These are phyloP conservation scores for Pseudogymnoascus sp. DNA, from an alignment of 2,329 filamentous ascomycete species.

Conservation along the genomic window DNA sequence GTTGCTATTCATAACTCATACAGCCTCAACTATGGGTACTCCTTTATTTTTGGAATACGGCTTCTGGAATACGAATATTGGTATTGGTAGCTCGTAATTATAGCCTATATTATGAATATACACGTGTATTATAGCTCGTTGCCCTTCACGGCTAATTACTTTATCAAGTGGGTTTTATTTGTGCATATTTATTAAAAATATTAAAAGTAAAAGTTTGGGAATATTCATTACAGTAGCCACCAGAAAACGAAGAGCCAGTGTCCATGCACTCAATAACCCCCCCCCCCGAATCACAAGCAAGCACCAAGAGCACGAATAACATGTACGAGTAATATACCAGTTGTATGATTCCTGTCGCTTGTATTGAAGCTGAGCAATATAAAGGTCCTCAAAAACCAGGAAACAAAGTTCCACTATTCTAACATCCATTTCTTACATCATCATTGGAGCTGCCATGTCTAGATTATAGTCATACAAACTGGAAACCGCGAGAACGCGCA, in stretches of 20 bases:
- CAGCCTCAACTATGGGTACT: background rate
- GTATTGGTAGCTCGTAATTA: background rate
- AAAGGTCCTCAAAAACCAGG: background rate
- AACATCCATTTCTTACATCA: conserved; percentile 5
- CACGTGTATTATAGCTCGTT: too few relatives aligned
- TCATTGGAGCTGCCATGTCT: background rate
- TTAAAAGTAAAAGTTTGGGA: too few relatives aligned
- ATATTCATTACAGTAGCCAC: background rate
- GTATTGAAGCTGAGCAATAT: background rate
- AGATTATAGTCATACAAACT: conserved; percentile 8
- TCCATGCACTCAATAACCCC: too few relatives aligned
- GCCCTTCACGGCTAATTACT: background rate
- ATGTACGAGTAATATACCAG: too few relatives aligned
- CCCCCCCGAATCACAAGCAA: background rate
- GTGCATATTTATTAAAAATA: background rate
- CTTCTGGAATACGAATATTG: background rate
- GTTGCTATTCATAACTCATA: background rate
- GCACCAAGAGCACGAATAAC: background rate
- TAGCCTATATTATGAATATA: background rate
- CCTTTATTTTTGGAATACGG: background rate
- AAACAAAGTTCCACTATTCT: background rate
- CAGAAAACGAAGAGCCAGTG: too few relatives aligned
- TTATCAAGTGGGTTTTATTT: background rate
- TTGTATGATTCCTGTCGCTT: background rate
- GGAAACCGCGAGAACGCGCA: background rate